Evolutionary conservation across 345 rosid genomes (phyloP), one percentile per base, ranked within the genome.

Genomic region (Euphorbia peplus): DNA sequence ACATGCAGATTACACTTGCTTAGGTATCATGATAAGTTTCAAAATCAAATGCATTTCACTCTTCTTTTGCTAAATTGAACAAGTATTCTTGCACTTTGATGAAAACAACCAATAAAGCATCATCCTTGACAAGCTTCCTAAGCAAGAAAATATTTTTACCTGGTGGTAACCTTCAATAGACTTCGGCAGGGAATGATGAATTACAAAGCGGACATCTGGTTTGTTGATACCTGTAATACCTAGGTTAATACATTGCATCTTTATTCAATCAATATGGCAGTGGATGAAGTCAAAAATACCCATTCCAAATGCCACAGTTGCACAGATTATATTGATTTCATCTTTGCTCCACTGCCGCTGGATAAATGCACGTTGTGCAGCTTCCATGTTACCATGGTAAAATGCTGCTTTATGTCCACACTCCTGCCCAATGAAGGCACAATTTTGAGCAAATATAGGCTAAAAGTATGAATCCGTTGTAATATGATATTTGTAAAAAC

Each of bases 311-410:
- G 97, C 99, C 53, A 95, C 93, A 26, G 99, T 95, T 37, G 99
- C 99, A 79, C 97, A 95, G 68, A 95, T 95, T 70, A 95, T 88
- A 73, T 91, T 95, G 70, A 95, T 72, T 85, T 95, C 97, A 72
- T 95, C 97, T 84, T 91, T 91, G 91, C 99, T 95, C 99, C 99
- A 95, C 81, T 91, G 99, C 81, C 75, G 88, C 79, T 95, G 99
- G 70, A 90, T 73, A 61, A 68, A 83, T 68, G 97, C 69, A 35
- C 99, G 92, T 55, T 88, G 84, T 29, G 83, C 70, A 72, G 93
- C 81, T 70, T 91, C 99, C 91, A 95, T 91, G 81, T 80, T 95
- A 48, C 95, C 99, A 85, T 95, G 99, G 75, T 91, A 95, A 77
- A 88, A 95, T 70, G 99, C 87, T 73, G 99, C 89, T 76, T 95